phyloP scores from a whole-genome alignment of 2,329 filamentous ascomycete species.

The Cladobotryum protrusum region DNA sequence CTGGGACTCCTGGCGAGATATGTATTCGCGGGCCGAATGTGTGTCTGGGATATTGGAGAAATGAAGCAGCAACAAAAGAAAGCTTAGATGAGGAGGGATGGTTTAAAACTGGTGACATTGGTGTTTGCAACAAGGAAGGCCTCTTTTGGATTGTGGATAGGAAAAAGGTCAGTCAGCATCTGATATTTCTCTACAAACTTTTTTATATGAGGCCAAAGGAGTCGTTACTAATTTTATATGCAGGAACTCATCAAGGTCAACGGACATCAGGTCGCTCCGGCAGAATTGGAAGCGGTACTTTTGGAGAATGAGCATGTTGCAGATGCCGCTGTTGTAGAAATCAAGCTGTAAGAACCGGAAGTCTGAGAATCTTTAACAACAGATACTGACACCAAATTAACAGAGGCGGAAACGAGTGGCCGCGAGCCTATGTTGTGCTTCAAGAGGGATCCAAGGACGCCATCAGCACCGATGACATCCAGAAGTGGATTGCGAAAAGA shows the following conservation, averaged over 20 bases:
- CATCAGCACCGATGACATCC: slow-evolving; percentile 46
- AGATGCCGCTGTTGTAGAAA: slow-evolving; percentile 50
- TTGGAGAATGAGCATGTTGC: slow-evolving; percentile 45
- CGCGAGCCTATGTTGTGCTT: slow-evolving; percentile 46
- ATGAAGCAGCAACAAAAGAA: slow-evolving; percentile 47
- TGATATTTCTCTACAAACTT: neutral
- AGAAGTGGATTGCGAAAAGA: slow-evolving; percentile 37
- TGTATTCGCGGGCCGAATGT: slow-evolving; percentile 50
- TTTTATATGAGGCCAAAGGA: no score
- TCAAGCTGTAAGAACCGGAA: slow-evolving; percentile 32
- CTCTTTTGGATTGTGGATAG: slow-evolving; percentile 42
- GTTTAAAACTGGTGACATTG: slow-evolving; percentile 55
- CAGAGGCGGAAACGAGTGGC: slow-evolving; percentile 43
- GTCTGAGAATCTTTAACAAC: no score
- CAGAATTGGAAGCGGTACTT: slow-evolving; percentile 48
- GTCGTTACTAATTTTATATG: neutral
- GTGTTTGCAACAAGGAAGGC: slow-evolving; percentile 39
- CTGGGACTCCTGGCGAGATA: slow-evolving; percentile 47
- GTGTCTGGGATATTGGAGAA: slow-evolving; percentile 54
- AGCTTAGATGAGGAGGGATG: slow-evolving; percentile 46
- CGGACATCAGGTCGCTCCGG: slow-evolving; percentile 53
- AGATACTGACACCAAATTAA: slow-evolving; percentile 1
- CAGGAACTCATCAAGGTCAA: slow-evolving; percentile 56
- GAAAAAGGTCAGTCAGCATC: slow-evolving; percentile 35
- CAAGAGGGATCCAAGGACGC: slow-evolving; percentile 39